A percentile compares a stretch with the other conserved stretches of the same genome.
Conservation (phyloP, 2,329 filamentous ascomycete genomes). For the Hymenoscyphus albidus region DNA sequence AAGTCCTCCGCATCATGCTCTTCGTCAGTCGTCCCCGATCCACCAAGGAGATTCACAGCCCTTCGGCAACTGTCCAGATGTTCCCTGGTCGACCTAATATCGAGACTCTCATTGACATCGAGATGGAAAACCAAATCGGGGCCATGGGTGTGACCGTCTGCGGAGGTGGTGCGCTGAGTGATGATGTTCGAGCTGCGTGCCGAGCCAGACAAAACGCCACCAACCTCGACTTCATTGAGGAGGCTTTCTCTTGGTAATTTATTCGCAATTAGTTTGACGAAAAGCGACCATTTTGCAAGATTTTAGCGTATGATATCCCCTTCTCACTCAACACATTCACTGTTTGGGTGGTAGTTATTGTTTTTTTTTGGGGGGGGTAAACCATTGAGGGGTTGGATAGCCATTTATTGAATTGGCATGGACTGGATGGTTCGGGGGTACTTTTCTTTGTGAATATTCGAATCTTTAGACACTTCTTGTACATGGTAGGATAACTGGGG, state of each 20-base stretch:
- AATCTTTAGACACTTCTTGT: background rate
- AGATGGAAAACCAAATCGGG: slow-evolving; percentile 71
- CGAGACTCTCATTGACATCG: slow-evolving; percentile 65
- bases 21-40: slow-evolving; percentile 72
- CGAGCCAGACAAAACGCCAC: slow-evolving; percentile 60
- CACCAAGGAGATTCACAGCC: slow-evolving; percentile 77
- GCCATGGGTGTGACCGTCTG: slow-evolving; percentile 72
- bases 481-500: background rate
- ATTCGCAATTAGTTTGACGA: background rate
- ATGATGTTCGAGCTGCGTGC: slow-evolving; percentile 68
- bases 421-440: background rate
- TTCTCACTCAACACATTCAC: background rate
- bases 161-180: slow-evolving; percentile 68
- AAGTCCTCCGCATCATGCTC: slow-evolving; percentile 71
- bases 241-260: slow-evolving; percentile 64
- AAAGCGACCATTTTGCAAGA: background rate
- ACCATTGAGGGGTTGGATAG: background rate
- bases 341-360: background rate
- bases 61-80: slow-evolving; percentile 76
- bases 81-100: slow-evolving; percentile 76
- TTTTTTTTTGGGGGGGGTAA: background rate
- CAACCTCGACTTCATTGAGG: slow-evolving; percentile 74
- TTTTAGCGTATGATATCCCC: slow-evolving; percentile 2
- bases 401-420: background rate
- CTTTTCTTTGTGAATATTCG: background rate